Evolutionary conservation across 1,139 yeast genomes (phyloP), one percentile per base, ranked within the genome.

Genomic region (Yamadazyma triangularis): DNA sequence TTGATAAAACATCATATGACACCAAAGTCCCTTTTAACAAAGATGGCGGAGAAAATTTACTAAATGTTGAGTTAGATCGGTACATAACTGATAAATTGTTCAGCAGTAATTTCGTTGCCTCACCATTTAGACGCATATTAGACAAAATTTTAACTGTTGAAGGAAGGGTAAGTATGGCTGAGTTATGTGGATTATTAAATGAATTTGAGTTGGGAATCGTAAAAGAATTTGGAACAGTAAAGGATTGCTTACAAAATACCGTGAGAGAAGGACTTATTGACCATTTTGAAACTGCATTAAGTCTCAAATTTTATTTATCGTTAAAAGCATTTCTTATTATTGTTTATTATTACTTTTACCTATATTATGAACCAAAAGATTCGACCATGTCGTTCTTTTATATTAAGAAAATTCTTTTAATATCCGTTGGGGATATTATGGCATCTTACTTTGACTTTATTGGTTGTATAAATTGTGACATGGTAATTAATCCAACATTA

Each of bases 401-500:
- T 38, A 34, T 60, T 30, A 64, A 55, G 36, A 67, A 67, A 39
- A 47, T 60, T 26, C 27, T 64, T 2, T 41, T 53, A 20, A 56
- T 60, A 16, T 44, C 56, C 14, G 53, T 53, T 3, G 45, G 42
- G 1, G 69, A 65, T 25, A 45, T 64, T 11, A 61, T 65, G 68
- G 71, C 70, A 1, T 58, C 60, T 33, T 64, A 60, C 35, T 53
- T 51, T 33, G 58, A 59, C 10, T 49, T 56, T 28, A 46, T 61
- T 29, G 62, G 60, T 11, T 54, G 55, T 30, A 49, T 51, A 11
- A 51, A 54, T 16, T 63, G 66, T 34, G 76, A 70, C 37, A 53
- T 64, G 50, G 39, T 62, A 5, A 40, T 71, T 9, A 65, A 70
- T 25, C 77, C 77, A 1, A 46, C 56, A 2, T 45, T 72, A 22